These are phyloP conservation scores for Volvox carteri DNA, from an alignment of 163 green algal genomes.

Conservation along the genomic window DNA sequence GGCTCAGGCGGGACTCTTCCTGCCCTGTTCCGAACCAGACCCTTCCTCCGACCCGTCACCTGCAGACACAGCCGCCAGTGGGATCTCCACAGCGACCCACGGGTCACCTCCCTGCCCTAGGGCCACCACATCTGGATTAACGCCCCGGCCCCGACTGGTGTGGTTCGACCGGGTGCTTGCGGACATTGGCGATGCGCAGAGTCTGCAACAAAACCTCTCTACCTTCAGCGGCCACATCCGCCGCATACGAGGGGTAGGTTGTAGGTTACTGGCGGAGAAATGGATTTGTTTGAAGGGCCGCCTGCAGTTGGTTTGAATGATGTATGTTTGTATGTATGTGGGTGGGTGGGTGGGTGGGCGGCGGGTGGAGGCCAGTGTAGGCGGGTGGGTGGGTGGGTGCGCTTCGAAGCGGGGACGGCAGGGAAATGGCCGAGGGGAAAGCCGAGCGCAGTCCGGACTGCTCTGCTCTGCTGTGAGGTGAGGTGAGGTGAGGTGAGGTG, in stretches of 20 bases:
- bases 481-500: too few relatives aligned
- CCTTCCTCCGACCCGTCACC: too few relatives aligned
- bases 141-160: slow-evolving; percentile 57
- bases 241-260: slow-evolving; percentile 76
- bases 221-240: slow-evolving; percentile 96
- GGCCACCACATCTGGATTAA: too few relatives aligned
- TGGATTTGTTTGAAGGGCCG: background rate
- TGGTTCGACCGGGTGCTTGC: slow-evolving; percentile 89
- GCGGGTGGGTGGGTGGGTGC: background rate
- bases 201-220: slow-evolving; percentile 92
- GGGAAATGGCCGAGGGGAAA: background rate
- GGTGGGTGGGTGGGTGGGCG: background rate
- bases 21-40: slow-evolving; percentile 70
- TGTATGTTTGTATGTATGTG: background rate
- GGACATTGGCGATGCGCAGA: slow-evolving; percentile 97
- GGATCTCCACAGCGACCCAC: too few relatives aligned
- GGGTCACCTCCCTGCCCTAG: too few relatives aligned
- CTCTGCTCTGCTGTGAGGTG: too few relatives aligned
- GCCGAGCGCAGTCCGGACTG: too few relatives aligned
- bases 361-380: too few relatives aligned
- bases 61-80: too few relatives aligned
- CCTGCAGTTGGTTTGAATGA: background rate
- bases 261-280: too few relatives aligned
- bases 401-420: background rate
- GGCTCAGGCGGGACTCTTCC: slow-evolving; percentile 89